Evolutionary conservation across 495 filamentous ascomycete genomes (phyloP).

Genomic region (Penicillium bovifimosum): DNA sequence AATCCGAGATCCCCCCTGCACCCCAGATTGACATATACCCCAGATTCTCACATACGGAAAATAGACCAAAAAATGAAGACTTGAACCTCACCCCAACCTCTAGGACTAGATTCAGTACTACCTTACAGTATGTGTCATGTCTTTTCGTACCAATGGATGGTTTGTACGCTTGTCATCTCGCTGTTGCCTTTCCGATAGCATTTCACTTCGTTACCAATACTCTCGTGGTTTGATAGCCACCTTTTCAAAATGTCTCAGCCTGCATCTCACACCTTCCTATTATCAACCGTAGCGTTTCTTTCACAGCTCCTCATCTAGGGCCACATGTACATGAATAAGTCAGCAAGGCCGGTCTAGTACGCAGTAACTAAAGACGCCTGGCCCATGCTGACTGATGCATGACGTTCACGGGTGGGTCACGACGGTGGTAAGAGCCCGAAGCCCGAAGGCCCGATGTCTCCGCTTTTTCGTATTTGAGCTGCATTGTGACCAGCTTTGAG

Average conservation of each 20-base stretch:
- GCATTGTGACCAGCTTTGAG: not conserved
- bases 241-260: too few relatives aligned
- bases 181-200: too few relatives aligned
- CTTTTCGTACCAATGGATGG: too few relatives aligned
- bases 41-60: not conserved
- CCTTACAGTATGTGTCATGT: too few relatives aligned
- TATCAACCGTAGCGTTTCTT: too few relatives aligned
- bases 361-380: not conserved
- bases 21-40: conserved; percentile 8
- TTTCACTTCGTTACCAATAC: too few relatives aligned
- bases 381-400: conserved; percentile 2
- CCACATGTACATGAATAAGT: too few relatives aligned
- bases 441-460: conserved; percentile 12
- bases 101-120: not conserved
- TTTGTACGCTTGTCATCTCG: too few relatives aligned
- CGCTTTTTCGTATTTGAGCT: conserved; percentile 2
- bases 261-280: too few relatives aligned
- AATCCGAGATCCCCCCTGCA: not conserved
- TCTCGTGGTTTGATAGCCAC: too few relatives aligned
- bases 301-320: too few relatives aligned
- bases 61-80: not conserved
- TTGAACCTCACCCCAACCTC: not conserved
- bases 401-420: conserved; percentile 12
- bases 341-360: conserved; percentile 19
- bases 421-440: conserved; percentile 3